These are phyloP conservation scores for Penicillium atrosanguineum DNA, from an alignment of 495 filamentous ascomycete species.

Conservation along the genomic window DNA sequence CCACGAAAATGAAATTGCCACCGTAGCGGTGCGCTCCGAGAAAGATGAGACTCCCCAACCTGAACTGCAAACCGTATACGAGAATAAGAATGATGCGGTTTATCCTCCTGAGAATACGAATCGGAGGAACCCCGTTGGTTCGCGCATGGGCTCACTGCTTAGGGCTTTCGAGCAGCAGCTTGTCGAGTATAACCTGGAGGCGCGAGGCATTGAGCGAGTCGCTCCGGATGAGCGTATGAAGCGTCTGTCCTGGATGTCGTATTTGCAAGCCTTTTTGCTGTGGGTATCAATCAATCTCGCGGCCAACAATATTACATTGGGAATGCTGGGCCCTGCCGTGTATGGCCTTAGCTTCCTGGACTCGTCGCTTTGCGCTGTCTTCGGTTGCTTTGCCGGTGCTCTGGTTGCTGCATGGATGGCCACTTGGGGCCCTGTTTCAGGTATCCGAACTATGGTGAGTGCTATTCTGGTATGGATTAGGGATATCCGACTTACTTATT, in stretches of 20 bases:
- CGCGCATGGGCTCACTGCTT: slow-evolving; percentile 33
- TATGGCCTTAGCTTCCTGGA: slow-evolving; percentile 68
- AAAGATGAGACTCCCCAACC: slow-evolving; percentile 19
- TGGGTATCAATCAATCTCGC: slow-evolving; percentile 78
- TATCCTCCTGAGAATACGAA: slow-evolving; percentile 9
- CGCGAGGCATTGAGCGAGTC: slow-evolving; percentile 73
- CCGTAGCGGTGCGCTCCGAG: slow-evolving; percentile 28
- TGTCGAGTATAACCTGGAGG: slow-evolving; percentile 60
- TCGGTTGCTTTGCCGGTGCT: slow-evolving; percentile 60
- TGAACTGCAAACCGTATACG: slow-evolving; percentile 5
- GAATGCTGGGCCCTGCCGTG: slow-evolving; percentile 68
- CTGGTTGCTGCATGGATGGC: slow-evolving; percentile 64
- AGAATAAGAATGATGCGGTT: slow-evolving; percentile 21
- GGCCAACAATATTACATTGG: slow-evolving; percentile 72
- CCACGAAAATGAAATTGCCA: slow-evolving; percentile 28
- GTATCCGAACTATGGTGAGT: slow-evolving; percentile 65
- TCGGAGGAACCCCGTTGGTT: slow-evolving; percentile 20
- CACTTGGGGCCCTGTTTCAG: slow-evolving; percentile 68
- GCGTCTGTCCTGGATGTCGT: slow-evolving; percentile 51
- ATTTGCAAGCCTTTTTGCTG: slow-evolving; percentile 62
- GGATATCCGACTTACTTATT: slow-evolving; percentile 7
- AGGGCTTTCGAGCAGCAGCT: slow-evolving; percentile 42
- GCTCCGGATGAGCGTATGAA: slow-evolving; percentile 57
- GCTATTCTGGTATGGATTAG: neutral
- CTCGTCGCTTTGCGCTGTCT: slow-evolving; percentile 61